A percentile compares a stretch with the other conserved stretches of the same genome.
These are phyloP conservation scores for Inga laurina DNA, from an alignment of 306 rosid genomes.

Conservation along the genomic window DNA sequence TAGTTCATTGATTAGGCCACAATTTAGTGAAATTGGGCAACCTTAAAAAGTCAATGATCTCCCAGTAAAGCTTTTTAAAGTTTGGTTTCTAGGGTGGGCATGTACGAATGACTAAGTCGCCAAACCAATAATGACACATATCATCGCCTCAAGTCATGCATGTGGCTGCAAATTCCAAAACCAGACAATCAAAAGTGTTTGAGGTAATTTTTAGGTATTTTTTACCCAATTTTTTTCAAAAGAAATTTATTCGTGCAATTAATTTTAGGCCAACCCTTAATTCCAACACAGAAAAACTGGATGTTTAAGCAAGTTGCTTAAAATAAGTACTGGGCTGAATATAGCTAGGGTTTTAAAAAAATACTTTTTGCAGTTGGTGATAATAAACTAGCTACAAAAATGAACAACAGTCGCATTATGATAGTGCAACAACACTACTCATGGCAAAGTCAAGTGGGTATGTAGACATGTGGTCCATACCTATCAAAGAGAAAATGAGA, in stretches of 20 bases:
- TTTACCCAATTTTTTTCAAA: neutral
- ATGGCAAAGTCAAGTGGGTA: slow-evolving; percentile 16
- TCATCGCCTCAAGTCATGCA: slow-evolving; percentile 21
- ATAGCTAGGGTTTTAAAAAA: neutral
- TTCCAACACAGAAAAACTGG: slow-evolving; percentile 10
- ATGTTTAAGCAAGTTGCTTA: neutral
- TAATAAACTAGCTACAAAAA: neutral
- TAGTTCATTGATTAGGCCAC: slow-evolving; percentile 35
- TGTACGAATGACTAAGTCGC: slow-evolving; percentile 22
- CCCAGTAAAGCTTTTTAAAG: neutral
- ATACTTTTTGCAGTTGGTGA: neutral
- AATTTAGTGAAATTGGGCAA: slow-evolving; percentile 37
- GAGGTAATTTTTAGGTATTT: neutral
- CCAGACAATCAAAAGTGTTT: slow-evolving; percentile 5
- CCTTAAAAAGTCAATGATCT: slow-evolving; percentile 45
- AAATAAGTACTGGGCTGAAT: neutral
- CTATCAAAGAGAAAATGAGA: neutral
- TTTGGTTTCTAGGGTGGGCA: slow-evolving; percentile 43
- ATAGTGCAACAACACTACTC: neutral
- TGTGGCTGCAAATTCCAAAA: slow-evolving; percentile 14
- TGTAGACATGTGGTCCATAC: slow-evolving; percentile 14
- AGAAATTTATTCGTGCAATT: neutral
- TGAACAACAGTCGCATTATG: neutral
- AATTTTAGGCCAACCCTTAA: neutral
- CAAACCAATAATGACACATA: slow-evolving; percentile 23